Base-by-base conservation (phyloP, 2,329 filamentous ascomycete species). In the Xylaria sp. region DNA sequence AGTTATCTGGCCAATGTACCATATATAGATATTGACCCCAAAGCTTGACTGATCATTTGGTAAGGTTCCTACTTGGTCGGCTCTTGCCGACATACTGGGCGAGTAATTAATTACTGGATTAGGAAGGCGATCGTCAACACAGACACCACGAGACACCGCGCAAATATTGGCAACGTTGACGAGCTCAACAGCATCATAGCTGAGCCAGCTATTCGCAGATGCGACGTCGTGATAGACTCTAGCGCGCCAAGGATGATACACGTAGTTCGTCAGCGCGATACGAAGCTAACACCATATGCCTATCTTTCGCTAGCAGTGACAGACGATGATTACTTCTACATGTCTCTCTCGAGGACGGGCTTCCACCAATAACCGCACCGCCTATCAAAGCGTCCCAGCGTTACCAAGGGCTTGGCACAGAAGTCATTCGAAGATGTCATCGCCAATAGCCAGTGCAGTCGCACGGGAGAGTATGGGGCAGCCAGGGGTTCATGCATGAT, bases 81-180 rank as follows among this genome's bases (percentile, higher is more conserved):
- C 58, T 50, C 41, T 44, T 31, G 54, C 62, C 66, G 62, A 68
- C 57, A 67, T 59, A 61, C 46, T 31, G 52, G 66, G 58, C 64
- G 61, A 63, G 56, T 48, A 56, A 69, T 69, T 51, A 58, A 69
- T 69, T 73, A 61, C 74, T 69, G 7, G 52, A 76, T 72, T 63
- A 70, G 75, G 75, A 75, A 77, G 74, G 75, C 74, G 72, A 75
- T 66, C 65, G 59, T 63, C 67, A 48, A 23, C 51, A 46, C 44
- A 41, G 39, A 64, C 70, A 73, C 69, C 73, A 76, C 73, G 74
- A 62, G 75, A 75, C 70, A 66, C 67, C 71, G 67, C 68, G 70
- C 56, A 68, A 20, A 41, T 70, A 64, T 63, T 65, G 64, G 63
- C 57, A 59, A 63, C 44, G 54, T 31, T 55, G 34, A 59, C 57